Base-by-base conservation (phyloP, 345 rosid species). In the Heritiera fomes region DNA sequence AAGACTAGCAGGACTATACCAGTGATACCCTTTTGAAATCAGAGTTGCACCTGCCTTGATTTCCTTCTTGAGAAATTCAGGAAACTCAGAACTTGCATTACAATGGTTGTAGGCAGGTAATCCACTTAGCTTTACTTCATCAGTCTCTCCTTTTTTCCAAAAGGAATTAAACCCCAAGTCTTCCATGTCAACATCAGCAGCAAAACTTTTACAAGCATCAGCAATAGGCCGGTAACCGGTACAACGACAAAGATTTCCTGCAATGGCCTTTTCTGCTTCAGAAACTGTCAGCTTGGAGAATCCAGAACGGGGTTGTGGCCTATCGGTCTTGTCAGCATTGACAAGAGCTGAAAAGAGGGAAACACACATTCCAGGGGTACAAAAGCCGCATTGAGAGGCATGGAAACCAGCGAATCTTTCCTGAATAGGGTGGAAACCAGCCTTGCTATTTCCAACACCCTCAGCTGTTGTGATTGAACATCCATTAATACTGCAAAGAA, bases 321-420 rank as follows among this genome's bases (percentile, higher is more conserved):
- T 78, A 23, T 75, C 47, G 13, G 87, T 64, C 79, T 89, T 87
- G 45, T 89, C 82, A 53, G 95, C 93, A 47, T 91, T 90, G 32
- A 90, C 82, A 14, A 93, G 95, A 60, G 98, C 94, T 6, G 92
- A 85, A 38, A 78, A 91, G 18, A 95, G 82, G 4, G 98, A 93
- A 73, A 95, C 79, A 40, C 98, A 95, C 90, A 95, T 90, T 75
- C 98, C 98, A 0, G 98, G 97, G 12, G 95, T 95, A 76, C 98
- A 95, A 79, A 91, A 95, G 45, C 98, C 98, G 52, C 98, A 95
- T 62, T 95, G 98, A 75, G 97, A 89, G 72, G 98, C 93, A 66
- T 95, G 95, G 71, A 95, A 95, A 4, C 95, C 95, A 0, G 90
- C 61, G 4, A 95, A 84, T 62, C 98, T 85, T 73, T 89, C 75